Evolutionary conservation across 306 rosid species (phyloP).

Genomic region (Lablab purpureus): DNA sequence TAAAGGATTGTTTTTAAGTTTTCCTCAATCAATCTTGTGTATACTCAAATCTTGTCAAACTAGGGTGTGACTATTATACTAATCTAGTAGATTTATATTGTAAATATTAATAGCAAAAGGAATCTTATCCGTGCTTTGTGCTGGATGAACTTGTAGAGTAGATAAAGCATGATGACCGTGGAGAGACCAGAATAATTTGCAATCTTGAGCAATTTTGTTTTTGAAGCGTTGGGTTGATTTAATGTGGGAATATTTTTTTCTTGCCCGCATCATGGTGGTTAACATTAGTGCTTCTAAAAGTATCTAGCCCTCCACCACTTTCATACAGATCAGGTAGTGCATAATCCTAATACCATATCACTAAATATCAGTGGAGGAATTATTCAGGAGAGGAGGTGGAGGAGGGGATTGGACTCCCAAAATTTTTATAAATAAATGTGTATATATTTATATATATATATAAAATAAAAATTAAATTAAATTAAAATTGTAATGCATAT

Average conservation of each 20-base stretch:
- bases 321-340: too few species aligned
- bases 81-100: background rate
- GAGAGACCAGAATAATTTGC: background rate
- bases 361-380: too few species aligned
- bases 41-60: background rate
- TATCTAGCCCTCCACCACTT: background rate
- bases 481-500: too few species aligned
- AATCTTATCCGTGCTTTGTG: background rate
- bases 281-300: background rate
- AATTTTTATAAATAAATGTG: too few species aligned
- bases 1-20: background rate
- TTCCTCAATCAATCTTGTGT: background rate
- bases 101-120: slow-evolving; percentile 2
- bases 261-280: background rate
- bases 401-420: too few species aligned
- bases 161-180: background rate
- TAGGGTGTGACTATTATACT: background rate
- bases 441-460: too few species aligned
- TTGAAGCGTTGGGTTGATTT: background rate
- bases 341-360: background rate
- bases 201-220: background rate
- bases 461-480: too few species aligned
- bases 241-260: background rate
- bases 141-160: background rate
- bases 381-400: too few species aligned